These are phyloP conservation scores for Vinca minor DNA, from an alignment of 257 asterid species.

Conservation along the genomic window DNA sequence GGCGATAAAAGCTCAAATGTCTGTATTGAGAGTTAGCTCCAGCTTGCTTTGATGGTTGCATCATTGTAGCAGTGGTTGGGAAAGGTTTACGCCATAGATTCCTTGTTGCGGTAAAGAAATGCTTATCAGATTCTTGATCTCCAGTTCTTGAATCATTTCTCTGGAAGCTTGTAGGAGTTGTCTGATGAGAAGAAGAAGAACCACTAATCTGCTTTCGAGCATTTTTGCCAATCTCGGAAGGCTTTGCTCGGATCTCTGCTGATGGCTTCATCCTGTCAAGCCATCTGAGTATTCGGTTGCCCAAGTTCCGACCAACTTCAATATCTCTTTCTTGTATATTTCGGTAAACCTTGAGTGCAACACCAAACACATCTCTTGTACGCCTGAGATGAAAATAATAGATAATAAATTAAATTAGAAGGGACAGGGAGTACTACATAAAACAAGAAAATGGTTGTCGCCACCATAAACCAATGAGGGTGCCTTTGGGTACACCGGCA, in stretches of 20 bases:
- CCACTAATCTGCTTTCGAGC: conserved; percentile 23
- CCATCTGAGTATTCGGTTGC: conserved; percentile 74
- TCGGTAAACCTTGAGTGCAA: conserved; percentile 63
- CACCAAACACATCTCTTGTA: conserved; percentile 59
- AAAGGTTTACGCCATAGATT: conserved; percentile 38
- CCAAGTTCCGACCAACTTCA: conserved; percentile 80
- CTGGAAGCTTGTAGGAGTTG: conserved; percentile 20
- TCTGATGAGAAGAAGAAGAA: conserved; percentile 25
- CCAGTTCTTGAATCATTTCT: conserved; percentile 23
- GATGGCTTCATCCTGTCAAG: conserved; percentile 79
- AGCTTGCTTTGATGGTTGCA: conserved; percentile 39
- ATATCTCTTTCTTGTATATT: conserved; percentile 75
- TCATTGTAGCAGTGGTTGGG: conserved; percentile 43
- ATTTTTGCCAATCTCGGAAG: conserved; percentile 21
- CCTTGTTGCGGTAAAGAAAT: conserved; percentile 44
- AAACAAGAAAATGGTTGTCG: too few species aligned
- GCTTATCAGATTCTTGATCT: conserved; percentile 49
- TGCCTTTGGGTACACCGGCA: too few species aligned
- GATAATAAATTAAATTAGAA: too few species aligned
- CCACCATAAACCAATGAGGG: too few species aligned
- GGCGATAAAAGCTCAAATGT: conserved; percentile 32
- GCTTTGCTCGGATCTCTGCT: conserved; percentile 62
- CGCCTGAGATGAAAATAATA: conserved; percentile 46
- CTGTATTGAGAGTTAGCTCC: conserved; percentile 48
- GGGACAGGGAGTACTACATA: too few species aligned